A percentile compares a stretch with the other conserved stretches of the same genome.
Evolutionary conservation across 2,329 filamentous ascomycete genomes (phyloP).

Genomic region (Diaporthe sp.): DNA sequence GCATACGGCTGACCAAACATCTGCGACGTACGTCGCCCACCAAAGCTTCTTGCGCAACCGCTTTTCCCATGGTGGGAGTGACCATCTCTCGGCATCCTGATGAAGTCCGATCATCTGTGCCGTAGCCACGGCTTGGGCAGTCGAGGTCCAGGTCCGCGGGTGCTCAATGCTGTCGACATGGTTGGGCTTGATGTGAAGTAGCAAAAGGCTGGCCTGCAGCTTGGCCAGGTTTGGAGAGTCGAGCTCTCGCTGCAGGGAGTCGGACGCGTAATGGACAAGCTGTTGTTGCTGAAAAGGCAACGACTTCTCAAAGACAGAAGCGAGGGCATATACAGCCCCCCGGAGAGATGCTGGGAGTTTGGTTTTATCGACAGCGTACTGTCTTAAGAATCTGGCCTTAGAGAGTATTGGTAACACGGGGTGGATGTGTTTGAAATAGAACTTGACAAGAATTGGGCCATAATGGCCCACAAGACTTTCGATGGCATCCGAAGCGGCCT

Average conservation of each 20-base stretch:
- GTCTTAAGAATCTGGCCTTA: neutral
- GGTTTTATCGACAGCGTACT: neutral
- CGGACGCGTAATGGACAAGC: neutral
- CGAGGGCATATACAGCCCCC: neutral
- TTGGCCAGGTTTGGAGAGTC: neutral
- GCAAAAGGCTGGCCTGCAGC: neutral
- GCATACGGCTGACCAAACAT: constrained; percentile 1
- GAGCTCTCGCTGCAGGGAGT: neutral
- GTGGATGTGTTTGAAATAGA: neutral
- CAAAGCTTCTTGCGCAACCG: neutral
- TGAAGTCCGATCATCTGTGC: neutral
- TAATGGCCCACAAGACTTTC: neutral
- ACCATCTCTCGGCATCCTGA: constrained; percentile 2
- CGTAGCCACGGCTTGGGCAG: neutral
- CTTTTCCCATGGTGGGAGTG: neutral
- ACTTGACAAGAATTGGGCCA: neutral
- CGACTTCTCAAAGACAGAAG: neutral
- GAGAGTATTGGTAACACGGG: neutral
- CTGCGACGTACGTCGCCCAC: neutral
- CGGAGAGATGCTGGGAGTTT: neutral
- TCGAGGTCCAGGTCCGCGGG: neutral
- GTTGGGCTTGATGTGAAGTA: neutral
- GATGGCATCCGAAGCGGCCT: neutral
- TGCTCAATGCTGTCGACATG: neutral
- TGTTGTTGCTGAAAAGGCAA: neutral